phyloP scores from a whole-genome alignment of 352 stramenopile species.

The Globisporangium alternatum region DNA sequence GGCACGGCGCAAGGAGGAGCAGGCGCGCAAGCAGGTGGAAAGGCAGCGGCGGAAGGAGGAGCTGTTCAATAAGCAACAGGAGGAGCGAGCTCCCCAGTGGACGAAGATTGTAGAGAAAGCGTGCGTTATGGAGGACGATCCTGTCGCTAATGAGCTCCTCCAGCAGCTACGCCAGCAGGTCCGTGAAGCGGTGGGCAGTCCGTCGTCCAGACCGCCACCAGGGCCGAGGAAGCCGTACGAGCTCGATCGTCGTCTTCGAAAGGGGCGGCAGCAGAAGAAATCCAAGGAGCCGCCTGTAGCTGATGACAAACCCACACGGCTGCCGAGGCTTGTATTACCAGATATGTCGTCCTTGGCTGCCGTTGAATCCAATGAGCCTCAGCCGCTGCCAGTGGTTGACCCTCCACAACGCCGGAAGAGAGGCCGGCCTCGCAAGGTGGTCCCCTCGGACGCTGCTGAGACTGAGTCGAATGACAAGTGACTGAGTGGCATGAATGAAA shows the following conservation, averaged over 20 bases:
- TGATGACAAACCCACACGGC: no score
- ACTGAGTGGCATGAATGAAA: neutral
- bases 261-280: neutral
- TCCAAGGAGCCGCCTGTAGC: neutral
- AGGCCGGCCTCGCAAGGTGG: slow-evolving; percentile 10
- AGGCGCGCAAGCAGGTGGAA: neutral
- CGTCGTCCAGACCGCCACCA: neutral
- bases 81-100: neutral
- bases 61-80: neutral
- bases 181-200: neutral
- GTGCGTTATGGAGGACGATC: neutral
- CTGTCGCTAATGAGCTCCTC: slow-evolving; percentile 2
- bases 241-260: neutral
- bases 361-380: no score
- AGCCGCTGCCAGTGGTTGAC: no score
- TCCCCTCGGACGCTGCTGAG: neutral
- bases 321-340: no score
- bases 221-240: no score
- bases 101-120: neutral
- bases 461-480: neutral
- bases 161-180: slow-evolving; percentile 9
- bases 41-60: neutral
- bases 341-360: no score
- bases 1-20: neutral
- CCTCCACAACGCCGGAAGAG: neutral